Percentiles rank a stretch among this genome's conserved stretches.
These are phyloP conservation scores for Scalesia atractyloides DNA, from an alignment of 129 eudicot species.

Conservation along the genomic window DNA sequence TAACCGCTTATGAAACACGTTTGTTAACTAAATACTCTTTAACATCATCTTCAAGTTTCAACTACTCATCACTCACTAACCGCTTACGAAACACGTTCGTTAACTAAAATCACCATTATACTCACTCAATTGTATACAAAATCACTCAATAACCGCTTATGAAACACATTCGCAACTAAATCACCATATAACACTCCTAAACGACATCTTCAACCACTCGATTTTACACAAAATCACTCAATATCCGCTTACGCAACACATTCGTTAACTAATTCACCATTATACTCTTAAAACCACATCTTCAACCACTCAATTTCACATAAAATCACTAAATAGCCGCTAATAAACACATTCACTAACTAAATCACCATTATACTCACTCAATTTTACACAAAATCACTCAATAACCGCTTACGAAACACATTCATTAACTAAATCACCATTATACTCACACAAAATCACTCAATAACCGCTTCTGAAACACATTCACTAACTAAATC, in stretches of 20 bases:
- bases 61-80: too few species aligned
- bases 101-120: not conserved
- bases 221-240: slow-evolving; percentile 10
- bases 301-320: not conserved
- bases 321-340: not conserved
- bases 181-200: not conserved
- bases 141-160: too few species aligned
- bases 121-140: slow-evolving; percentile 1
- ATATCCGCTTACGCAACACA: not conserved
- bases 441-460: not conserved
- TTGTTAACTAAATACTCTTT: not conserved
- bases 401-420: not conserved
- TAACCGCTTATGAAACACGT: slow-evolving; percentile 5
- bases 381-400: slow-evolving; percentile 12
- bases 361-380: not conserved
- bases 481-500: too few species aligned
- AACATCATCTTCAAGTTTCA: not conserved
- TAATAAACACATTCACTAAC: too few species aligned
- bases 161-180: too few species aligned
- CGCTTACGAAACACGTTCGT: too few species aligned
- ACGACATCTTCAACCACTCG: not conserved
- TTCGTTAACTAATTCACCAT: not conserved
- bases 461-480: too few species aligned
- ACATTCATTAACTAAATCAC: not conserved
- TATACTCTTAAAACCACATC: slow-evolving; percentile 21